phyloP scores from a whole-genome alignment of 768 basidiomycete genomes.

The Austroboletus eburneus region DNA sequence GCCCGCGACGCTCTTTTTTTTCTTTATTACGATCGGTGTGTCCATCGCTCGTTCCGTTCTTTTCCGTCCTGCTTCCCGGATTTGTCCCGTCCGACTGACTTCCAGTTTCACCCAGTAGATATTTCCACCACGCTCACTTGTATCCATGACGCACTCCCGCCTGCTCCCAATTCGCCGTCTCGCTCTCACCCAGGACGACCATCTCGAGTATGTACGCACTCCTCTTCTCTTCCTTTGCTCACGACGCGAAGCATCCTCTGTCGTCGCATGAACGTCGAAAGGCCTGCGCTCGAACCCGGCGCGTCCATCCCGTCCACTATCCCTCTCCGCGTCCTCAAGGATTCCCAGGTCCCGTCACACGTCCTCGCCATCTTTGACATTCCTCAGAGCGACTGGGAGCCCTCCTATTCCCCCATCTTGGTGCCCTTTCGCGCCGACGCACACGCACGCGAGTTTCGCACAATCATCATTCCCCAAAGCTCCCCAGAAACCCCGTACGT shows the following conservation, averaged over 20 bases:
- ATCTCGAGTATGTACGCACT: slow-evolving; percentile 25
- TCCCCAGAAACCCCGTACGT: slow-evolving; percentile 30
- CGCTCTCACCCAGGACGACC: slow-evolving; percentile 17
- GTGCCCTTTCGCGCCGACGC: slow-evolving; percentile 50
- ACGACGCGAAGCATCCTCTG: slow-evolving; percentile 27
- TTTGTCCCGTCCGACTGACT: no score
- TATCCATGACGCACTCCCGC: slow-evolving; percentile 19
- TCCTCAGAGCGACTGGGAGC: slow-evolving; percentile 26
- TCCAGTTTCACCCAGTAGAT: slow-evolving; percentile 11
- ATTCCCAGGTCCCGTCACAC: slow-evolving; percentile 52
- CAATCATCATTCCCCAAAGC: slow-evolving; percentile 33
- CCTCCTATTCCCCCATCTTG: slow-evolving; percentile 38
- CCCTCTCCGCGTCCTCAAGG: slow-evolving; percentile 44
- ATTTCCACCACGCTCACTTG: slow-evolving; percentile 14
- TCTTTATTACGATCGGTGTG: slow-evolving; percentile 25
- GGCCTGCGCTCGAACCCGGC: slow-evolving; percentile 19
- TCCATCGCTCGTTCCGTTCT: slow-evolving; percentile 4
- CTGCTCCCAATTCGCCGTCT: slow-evolving; percentile 24
- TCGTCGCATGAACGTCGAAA: slow-evolving; percentile 33
- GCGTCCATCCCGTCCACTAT: slow-evolving; percentile 39
- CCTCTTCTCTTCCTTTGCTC: slow-evolving; percentile 1
- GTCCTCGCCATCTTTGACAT: slow-evolving; percentile 45
- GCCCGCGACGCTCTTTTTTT: no score
- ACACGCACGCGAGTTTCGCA: slow-evolving; percentile 38
- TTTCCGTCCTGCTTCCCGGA: slow-evolving; percentile 7